These are phyloP conservation scores for Graphilbum fragrans DNA, from an alignment of 2,329 filamentous ascomycete genomes.

Conservation along the genomic window DNA sequence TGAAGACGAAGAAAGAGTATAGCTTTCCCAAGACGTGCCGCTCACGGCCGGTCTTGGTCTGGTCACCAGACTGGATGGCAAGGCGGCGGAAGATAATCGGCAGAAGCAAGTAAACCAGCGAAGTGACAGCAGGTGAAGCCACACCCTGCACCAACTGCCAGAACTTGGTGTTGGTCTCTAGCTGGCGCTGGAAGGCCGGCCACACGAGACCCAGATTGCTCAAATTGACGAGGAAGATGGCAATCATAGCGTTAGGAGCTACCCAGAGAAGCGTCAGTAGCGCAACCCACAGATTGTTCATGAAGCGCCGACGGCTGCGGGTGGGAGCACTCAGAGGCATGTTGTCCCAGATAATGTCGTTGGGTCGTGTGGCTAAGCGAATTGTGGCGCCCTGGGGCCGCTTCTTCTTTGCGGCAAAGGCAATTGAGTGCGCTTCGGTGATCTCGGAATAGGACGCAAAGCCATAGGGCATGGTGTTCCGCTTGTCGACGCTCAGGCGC, in stretches of 20 bases:
- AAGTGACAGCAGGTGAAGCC: conserved; percentile 74
- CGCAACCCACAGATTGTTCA: conserved; percentile 76
- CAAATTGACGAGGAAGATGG: conserved; percentile 84
- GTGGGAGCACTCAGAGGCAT: conserved; percentile 58
- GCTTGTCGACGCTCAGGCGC: conserved; percentile 68
- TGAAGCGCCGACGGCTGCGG: conserved; percentile 58
- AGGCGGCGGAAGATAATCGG: conserved; percentile 86
- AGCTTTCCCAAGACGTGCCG: conserved; percentile 82
- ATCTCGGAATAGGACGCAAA: conserved; percentile 92
- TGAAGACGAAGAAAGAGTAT: conserved; percentile 94
- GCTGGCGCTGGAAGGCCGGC: conserved; percentile 55
- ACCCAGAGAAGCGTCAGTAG: conserved; percentile 78
- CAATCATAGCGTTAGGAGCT: conserved; percentile 85
- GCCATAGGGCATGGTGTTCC: conserved; percentile 80
- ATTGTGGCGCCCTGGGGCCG: conserved; percentile 69
- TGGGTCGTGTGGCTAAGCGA: conserved; percentile 69
- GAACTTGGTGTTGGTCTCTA: conserved; percentile 49
- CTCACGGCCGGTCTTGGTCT: conserved; percentile 85
- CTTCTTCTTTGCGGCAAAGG: conserved; percentile 69
- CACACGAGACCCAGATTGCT: conserved; percentile 70
- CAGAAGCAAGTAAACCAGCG: conserved; percentile 73
- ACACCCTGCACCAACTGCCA: conserved; percentile 94
- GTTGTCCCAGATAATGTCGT: conserved; percentile 95
- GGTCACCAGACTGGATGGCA: conserved; percentile 71
- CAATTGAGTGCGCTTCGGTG: conserved; percentile 75